Evolutionary conservation across 768 basidiomycete species (phyloP), one percentile per base, ranked within the genome.

Genomic region (Suillus subluteus): DNA sequence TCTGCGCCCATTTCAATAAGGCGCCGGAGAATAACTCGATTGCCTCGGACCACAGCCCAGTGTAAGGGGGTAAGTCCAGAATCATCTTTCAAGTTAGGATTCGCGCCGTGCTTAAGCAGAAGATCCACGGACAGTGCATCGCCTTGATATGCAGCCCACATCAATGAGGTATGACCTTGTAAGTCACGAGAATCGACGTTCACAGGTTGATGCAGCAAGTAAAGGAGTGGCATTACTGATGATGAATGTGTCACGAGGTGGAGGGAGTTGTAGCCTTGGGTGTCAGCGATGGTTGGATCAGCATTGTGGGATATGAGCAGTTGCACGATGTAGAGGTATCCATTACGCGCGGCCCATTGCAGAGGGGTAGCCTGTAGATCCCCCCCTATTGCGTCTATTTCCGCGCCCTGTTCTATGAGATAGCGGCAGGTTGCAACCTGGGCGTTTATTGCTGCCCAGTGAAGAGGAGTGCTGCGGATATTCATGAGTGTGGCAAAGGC

Each of bases 101-200:
- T 92, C 2, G 98, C 96, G 3, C 94, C 94, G 70, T 96, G 94
- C 65, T 89, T 87, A 62, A 99, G 84, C 50, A 99, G 79, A 56
- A 99, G 78, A 69, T 98, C 96, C 6, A 99, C 96, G 3, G 93
- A 95, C 41, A 99, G 86, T 2, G 95, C 96, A 74, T 99, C 98
- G 56, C 98, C 98, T 76, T 99, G 98, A 78, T 99, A 99, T 11
- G 95, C 94, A 6, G 98, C 98, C 98, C 98, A 99, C 94, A 98
- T 98, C 61, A 99, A 84, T 0, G 94, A 85, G 0, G 97, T 98
- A 75, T 99, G 98, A 0, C 98, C 98, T 72, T 94, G 92, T 1
- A 89, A 83, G 76, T 99, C 98, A 48, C 89, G 86, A 58, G 91
- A 91, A 75, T 99, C 98, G 66, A 98, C 91, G 52, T 88, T 90